Conservation (phyloP, 441 rosid species). For the Aleurites moluccanus region DNA sequence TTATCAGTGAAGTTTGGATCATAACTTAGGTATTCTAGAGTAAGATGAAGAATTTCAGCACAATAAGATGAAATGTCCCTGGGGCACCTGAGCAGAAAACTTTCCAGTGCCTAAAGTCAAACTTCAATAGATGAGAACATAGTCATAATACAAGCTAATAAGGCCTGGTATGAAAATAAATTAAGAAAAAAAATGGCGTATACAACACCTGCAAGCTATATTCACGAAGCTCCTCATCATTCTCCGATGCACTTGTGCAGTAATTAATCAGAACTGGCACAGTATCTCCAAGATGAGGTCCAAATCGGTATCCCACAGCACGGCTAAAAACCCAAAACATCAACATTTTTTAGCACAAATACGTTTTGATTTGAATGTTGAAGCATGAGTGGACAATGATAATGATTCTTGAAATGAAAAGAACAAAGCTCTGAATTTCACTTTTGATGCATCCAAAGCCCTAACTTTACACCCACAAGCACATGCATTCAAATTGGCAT, state of each 20-base stretch:
- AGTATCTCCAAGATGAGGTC: conserved; percentile 91
- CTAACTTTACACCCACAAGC: not conserved
- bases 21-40: conserved; percentile 87
- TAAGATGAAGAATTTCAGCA: conserved; percentile 80
- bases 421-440: not conserved
- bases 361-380: conserved; percentile 1
- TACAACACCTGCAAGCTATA: conserved; percentile 90
- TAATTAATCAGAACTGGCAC: conserved; percentile 84
- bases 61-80: conserved; percentile 85
- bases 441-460: not conserved
- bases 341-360: conserved; percentile 27
- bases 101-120: conserved; percentile 79
- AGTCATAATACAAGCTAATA: conserved; percentile 11
- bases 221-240: conserved; percentile 99
- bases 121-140: conserved; percentile 8
- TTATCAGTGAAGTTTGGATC: conserved; percentile 98
- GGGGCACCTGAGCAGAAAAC: conserved; percentile 93
- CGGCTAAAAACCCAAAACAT: conserved; percentile 57
- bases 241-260: conserved; percentile 93
- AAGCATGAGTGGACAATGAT: not conserved
- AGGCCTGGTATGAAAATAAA: not conserved
- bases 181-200: conserved; percentile 1
- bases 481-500: not conserved
- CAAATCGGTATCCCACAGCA: conserved; percentile 98
- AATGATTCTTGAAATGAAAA: not conserved